A percentile compares a stretch with the other conserved stretches of the same genome.
Evolutionary conservation across 2,329 filamentous ascomycete genomes (phyloP).

Genomic region (Dendrostoma leiphaemia): DNA sequence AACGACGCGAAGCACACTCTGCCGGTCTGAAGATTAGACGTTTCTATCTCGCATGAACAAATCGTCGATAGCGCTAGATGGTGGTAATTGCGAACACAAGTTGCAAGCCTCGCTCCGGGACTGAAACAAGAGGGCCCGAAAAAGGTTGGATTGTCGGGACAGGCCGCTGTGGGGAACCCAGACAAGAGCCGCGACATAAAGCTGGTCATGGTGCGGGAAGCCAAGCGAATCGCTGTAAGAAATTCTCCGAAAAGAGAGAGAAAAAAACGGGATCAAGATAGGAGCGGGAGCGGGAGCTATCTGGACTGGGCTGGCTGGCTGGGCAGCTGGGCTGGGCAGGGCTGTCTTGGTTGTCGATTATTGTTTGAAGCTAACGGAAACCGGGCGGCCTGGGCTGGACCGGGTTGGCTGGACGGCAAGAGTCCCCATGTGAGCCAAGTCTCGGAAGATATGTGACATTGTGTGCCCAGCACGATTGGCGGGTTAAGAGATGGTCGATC

Average conservation of each 20-base stretch:
- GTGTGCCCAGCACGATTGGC: too few species aligned
- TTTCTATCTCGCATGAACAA: neutral
- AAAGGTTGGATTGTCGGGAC: conserved; percentile 9
- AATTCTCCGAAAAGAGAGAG: too few species aligned
- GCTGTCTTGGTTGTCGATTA: neutral
- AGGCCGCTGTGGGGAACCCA: conserved; percentile 2
- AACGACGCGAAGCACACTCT: neutral
- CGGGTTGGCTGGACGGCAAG: too few species aligned
- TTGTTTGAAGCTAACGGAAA: neutral
- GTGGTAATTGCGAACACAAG: neutral
- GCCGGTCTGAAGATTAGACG: neutral
- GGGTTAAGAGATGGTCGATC: too few species aligned
- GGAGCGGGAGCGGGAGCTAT: too few species aligned
- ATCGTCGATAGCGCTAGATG: neutral
- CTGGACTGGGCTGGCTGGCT: neutral
- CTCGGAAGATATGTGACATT: too few species aligned
- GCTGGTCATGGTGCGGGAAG: too few species aligned
- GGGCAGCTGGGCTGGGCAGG: neutral
- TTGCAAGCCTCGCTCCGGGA: too few species aligned
- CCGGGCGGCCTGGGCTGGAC: too few species aligned
- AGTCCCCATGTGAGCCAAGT: too few species aligned
- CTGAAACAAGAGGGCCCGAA: neutral
- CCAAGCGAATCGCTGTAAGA: too few species aligned
- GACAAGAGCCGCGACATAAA: neutral
- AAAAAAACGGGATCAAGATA: too few species aligned